These are phyloP conservation scores for Pseudopediastrum boryanum DNA, from an alignment of 139 green algal genomes.

Conservation along the genomic window DNA sequence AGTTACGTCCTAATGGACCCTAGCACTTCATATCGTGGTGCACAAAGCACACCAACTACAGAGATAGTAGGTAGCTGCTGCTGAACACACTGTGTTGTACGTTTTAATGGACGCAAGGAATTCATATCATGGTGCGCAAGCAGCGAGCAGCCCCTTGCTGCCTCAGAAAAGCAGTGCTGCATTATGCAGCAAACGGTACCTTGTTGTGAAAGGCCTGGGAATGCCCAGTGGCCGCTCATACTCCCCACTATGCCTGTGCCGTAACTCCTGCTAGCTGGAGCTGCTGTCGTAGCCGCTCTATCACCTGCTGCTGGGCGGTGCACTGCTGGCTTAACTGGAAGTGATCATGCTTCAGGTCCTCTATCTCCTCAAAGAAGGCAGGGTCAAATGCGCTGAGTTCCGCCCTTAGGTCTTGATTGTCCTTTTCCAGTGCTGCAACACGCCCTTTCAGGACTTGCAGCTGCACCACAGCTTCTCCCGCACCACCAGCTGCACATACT, in stretches of 20 bases:
- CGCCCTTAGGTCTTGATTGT: constrained; percentile 71
- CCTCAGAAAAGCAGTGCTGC: too few relatives aligned
- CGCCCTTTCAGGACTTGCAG: constrained; percentile 43
- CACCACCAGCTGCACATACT: background rate
- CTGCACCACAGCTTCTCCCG: constrained; percentile 14
- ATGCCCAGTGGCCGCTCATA: background rate
- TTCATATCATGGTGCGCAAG: too few relatives aligned
- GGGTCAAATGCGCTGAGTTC: constrained; percentile 85
- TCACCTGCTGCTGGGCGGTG: constrained; percentile 15
- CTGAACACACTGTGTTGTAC: too few relatives aligned
- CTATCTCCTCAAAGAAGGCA: constrained; percentile 81
- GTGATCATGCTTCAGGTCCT: constrained; percentile 60
- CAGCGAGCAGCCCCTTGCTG: too few relatives aligned
- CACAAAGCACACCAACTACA: too few relatives aligned
- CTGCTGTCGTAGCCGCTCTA: constrained; percentile 12
- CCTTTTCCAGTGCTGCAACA: constrained; percentile 57
- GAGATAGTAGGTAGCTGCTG: too few relatives aligned
- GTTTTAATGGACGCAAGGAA: too few relatives aligned
- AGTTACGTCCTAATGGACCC: too few relatives aligned
- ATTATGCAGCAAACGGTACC: too few relatives aligned
- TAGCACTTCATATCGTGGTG: too few relatives aligned
- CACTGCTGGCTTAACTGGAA: constrained; percentile 25
- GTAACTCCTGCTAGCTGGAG: background rate
- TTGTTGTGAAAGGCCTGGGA: too few relatives aligned
- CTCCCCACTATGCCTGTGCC: background rate